Evolutionary conservation across 208 protist genomes (phyloP), one percentile per base, ranked within the genome.

Genomic region (Strigomonas culicis): DNA sequence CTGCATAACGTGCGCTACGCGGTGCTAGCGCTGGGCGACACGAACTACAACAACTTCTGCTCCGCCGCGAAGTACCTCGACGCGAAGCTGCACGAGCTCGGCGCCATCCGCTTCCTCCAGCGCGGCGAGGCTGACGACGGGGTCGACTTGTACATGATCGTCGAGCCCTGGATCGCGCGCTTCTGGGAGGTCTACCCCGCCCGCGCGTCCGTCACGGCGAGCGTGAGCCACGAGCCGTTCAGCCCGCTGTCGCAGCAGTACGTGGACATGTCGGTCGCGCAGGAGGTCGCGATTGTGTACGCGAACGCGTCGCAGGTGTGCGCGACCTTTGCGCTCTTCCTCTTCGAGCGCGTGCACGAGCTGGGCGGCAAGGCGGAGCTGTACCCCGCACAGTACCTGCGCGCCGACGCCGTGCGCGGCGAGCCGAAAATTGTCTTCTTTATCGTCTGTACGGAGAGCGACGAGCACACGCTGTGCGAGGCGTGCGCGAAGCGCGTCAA

Each of bases 21-120:
- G 24, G 65, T 94, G n/a, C 63, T 94, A 1, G 83, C 79, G 0
- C 57, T 94, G 7, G 87, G 87, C 10, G 87, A 94, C 59, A 86
- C 70, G 8, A 92, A 92, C 70, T 94, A 94, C 86, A 80, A 79
- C 61, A 80, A 66, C 59, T 94, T 92, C 71, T 88, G 82, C 53
- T 67, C 70, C 1, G 80, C 80, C 0, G 84, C 78, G n/a, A 78
- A 68, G 19, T 76, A 68, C 28, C 70, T 93, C 31, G 84, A 93
- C 56, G 68, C 61, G 21, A 79, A 81, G 43, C 66, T 94, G 25
- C 43, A 31, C 4, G 84, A 80, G 31, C 60, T 79, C 52, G 80
- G 84, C n/a, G 79, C 36, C 13, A 64, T 63, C 25, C 79, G 81
- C 59, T 88, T 84, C 68, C 78, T 69, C 52, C 60, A 64, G 6